phyloP scores from a whole-genome alignment of 306 rosid species.

The Pterocarpus macrocarpus region DNA sequence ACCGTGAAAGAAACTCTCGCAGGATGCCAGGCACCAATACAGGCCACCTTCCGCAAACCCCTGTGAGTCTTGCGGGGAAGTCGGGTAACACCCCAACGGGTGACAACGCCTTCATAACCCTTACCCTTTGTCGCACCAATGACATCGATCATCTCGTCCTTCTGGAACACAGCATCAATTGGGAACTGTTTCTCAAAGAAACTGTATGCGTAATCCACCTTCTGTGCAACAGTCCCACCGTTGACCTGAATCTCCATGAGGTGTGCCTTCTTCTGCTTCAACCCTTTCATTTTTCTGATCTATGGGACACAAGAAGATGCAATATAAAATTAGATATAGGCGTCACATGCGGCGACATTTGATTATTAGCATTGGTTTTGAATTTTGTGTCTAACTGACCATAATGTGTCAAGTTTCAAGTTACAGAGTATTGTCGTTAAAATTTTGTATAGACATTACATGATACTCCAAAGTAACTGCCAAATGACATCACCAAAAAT shows the following conservation, averaged over 20 bases:
- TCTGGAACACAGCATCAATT: constrained; percentile 88
- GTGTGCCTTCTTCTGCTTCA: constrained; percentile 92
- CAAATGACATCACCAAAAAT: too few species aligned
- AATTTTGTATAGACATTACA: too few species aligned
- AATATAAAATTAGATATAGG: constrained; percentile 26
- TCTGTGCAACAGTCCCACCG: constrained; percentile 75
- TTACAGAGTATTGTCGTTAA: too few species aligned
- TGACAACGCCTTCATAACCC: constrained; percentile 89
- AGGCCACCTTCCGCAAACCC: constrained; percentile 90
- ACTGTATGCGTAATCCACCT: constrained; percentile 70
- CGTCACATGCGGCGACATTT: background rate
- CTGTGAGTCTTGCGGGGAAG: constrained; percentile 92
- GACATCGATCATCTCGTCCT: constrained; percentile 87
- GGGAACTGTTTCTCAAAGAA: constrained; percentile 91
- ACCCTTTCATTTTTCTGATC: constrained; percentile 85
- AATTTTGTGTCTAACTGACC: background rate
- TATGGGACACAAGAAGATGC: too few species aligned
- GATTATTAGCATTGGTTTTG: background rate
- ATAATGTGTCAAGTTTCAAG: background rate
- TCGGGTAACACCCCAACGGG: constrained; percentile 93
- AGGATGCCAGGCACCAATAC: constrained; percentile 98
- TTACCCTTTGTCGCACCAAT: constrained; percentile 91
- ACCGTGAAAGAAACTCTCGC: constrained; percentile 90
- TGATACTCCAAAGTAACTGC: background rate
- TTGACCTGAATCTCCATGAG: constrained; percentile 87